These are phyloP conservation scores for Gaertneriomyces sp. DNA, from an alignment of 192 early-diverging fungal species.

Conservation along the genomic window DNA sequence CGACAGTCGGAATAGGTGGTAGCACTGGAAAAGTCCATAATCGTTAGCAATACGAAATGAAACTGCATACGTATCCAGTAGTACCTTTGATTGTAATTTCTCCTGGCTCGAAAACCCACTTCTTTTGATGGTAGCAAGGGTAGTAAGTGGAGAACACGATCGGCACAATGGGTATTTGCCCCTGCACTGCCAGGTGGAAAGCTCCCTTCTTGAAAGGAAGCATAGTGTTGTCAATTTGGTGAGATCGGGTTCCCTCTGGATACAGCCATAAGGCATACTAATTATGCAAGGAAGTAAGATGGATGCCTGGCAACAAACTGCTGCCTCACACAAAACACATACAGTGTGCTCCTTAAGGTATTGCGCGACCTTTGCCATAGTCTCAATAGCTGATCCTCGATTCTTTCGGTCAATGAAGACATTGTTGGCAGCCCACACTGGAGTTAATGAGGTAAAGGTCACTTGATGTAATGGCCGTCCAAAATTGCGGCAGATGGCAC, in stretches of 20 bases:
- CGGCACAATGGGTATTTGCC: constrained; percentile 82
- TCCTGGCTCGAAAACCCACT: constrained; percentile 35
- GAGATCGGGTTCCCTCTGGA: constrained; percentile 87
- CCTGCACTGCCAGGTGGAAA: constrained; percentile 88
- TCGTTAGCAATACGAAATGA: not conserved
- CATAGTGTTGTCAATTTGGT: constrained; percentile 60
- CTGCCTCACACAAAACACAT: constrained; percentile 6
- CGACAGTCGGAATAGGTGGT: constrained; percentile 34
- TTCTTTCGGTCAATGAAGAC: constrained; percentile 88
- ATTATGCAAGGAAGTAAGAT: not conserved
- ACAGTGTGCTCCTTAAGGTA: constrained; percentile 71
- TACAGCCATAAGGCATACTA: constrained; percentile 73
- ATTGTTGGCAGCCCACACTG: constrained; percentile 73
- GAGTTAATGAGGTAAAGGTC: not conserved
- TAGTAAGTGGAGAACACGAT: constrained; percentile 74
- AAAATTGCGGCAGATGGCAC: constrained; percentile 9
- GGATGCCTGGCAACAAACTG: too few relatives aligned
- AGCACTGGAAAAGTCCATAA: constrained; percentile 24
- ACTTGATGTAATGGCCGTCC: too few relatives aligned
- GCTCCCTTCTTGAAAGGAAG: constrained; percentile 97
- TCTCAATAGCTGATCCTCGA: constrained; percentile 68
- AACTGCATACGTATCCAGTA: not conserved
- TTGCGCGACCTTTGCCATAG: constrained; percentile 69
- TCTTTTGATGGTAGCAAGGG: constrained; percentile 32
- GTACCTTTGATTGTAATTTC: constrained; percentile 47